Conservation (phyloP, 345 rosid genomes). For the Hevea brasiliensis region DNA sequence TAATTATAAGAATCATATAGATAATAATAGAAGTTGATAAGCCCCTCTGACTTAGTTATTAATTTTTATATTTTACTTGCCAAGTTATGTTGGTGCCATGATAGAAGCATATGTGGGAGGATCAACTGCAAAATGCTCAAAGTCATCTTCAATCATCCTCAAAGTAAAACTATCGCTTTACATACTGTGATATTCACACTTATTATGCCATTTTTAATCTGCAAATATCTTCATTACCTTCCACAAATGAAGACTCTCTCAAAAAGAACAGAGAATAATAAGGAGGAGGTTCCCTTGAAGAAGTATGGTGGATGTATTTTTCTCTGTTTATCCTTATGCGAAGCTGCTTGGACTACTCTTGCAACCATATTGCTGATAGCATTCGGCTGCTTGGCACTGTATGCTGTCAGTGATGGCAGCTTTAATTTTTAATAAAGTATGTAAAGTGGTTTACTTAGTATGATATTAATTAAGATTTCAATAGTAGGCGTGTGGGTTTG, state of each 20-base stretch:
- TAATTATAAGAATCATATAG: too few relatives aligned
- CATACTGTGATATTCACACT: slow-evolving; percentile 57
- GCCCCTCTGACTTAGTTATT: too few relatives aligned
- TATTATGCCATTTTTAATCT: slow-evolving; percentile 57
- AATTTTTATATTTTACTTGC: too few relatives aligned
- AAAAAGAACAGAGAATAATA: slow-evolving; percentile 44
- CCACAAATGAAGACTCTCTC: slow-evolving; percentile 56
- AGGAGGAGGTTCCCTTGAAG: slow-evolving; percentile 77
- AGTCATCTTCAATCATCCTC: too few relatives aligned
- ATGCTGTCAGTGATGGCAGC: slow-evolving; percentile 77
- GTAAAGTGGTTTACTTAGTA: too few relatives aligned
- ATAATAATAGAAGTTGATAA: too few relatives aligned
- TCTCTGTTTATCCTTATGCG: slow-evolving; percentile 84
- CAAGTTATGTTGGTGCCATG: too few relatives aligned
- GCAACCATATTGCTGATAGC: slow-evolving; percentile 80
- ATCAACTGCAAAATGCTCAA: too few relatives aligned
- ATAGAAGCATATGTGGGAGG: too few relatives aligned
- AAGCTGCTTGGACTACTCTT: slow-evolving; percentile 84
- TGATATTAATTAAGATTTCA: too few relatives aligned
- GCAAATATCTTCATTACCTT: slow-evolving; percentile 67
- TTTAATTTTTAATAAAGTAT: too few relatives aligned
- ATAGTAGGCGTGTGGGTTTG: too few relatives aligned
- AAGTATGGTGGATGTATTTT: slow-evolving; percentile 85
- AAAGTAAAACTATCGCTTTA: slow-evolving; percentile 60
- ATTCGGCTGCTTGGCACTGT: slow-evolving; percentile 82